Base-by-base conservation (phyloP, 1,139 yeast genomes). In the Kurtzmaniella quercitrusa region DNA sequence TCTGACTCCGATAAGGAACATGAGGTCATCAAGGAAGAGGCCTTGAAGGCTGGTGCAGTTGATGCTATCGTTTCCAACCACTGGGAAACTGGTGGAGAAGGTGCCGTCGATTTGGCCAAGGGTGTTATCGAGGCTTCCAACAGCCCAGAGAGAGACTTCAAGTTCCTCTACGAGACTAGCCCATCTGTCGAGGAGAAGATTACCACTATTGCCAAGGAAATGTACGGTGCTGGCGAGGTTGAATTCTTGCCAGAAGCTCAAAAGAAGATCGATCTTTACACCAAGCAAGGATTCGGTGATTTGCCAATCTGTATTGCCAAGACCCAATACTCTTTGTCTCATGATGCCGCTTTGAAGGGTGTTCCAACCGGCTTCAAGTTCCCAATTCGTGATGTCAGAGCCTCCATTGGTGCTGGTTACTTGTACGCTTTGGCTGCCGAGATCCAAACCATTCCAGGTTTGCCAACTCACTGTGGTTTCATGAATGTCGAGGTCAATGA, bases 21-120 rank as follows among this genome's bases (percentile, higher is more conserved):
- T 60, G 86, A 82, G 50, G 81, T 86, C 39, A 89, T 93, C 57
- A 85, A 80, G 56, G 84, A 85, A 62, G 94, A 84, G 55, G 82
- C 98, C 12, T 60, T 89, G 55, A 81, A 80, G 63, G 96, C 96
- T n/a, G 98, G 98, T 58, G 98, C 98, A 36, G 70, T 71, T 47
- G 97, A 88, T 60, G 98, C 98, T 23, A 85, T 93, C 57, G 91
- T 88, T 34, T 85, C 96, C 36, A 88, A 88, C 76, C 98, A 93
- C 68, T 93, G 98, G 98, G 97, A 87, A 67, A 88, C 88, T 70
- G 98, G 98, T 71, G 98, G 98, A 54, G 71, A 73, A 51, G 98
- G 98, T 57, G 98, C 98, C 9, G 78, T 88, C 51, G 84, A 78
- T 45, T 79, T 93, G 51, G 98, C 98, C 44, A 59, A 84, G 49